Percentiles rank a stretch among this genome's conserved stretches.
Conservation (phyloP, 2,329 filamentous ascomycete genomes). For the Hymenotorrendiella dingleyae region DNA sequence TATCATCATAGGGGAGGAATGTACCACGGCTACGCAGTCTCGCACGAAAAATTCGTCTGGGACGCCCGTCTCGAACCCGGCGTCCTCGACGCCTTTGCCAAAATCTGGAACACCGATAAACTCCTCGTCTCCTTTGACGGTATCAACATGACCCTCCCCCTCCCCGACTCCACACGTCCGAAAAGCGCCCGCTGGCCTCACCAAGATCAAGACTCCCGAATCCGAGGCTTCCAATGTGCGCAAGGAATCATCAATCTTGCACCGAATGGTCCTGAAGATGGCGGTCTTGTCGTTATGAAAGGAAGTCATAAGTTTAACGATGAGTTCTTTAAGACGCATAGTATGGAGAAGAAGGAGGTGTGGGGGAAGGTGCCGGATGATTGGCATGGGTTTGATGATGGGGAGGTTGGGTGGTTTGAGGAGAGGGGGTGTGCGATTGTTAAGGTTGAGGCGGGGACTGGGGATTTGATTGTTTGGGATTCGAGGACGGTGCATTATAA, state of each 20-base stretch:
- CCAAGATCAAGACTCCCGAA: slow-evolving; percentile 34
- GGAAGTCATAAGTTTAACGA: slow-evolving; percentile 27
- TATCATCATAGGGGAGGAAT: slow-evolving; percentile 32
- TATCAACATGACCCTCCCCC: slow-evolving; percentile 36
- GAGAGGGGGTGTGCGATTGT: slow-evolving; percentile 33
- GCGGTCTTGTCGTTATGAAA: slow-evolving; percentile 30
- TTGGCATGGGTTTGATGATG: slow-evolving; percentile 22
- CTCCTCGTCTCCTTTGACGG: slow-evolving; percentile 41
- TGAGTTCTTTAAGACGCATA: slow-evolving; percentile 22
- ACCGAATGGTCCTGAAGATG: slow-evolving; percentile 30
- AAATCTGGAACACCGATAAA: slow-evolving; percentile 36
- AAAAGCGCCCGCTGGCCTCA: slow-evolving; percentile 34
- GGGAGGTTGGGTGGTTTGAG: slow-evolving; percentile 39
- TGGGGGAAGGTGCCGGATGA: slow-evolving; percentile 13
- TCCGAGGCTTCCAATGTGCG: slow-evolving; percentile 37
- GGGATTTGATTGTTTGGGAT: slow-evolving; percentile 42
- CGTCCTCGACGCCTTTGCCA: slow-evolving; percentile 35
- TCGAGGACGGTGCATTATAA: slow-evolving; percentile 42
- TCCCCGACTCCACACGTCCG: slow-evolving; percentile 10
- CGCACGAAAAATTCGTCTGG: slow-evolving; percentile 38
- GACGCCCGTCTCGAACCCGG: slow-evolving; percentile 34
- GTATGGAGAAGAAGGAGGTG: background rate
- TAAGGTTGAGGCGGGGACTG: slow-evolving; percentile 37
- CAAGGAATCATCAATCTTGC: slow-evolving; percentile 40
- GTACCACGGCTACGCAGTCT: slow-evolving; percentile 33